These are phyloP conservation scores for Penicillium sp. DNA, from an alignment of 2,329 filamentous ascomycete genomes.

Conservation along the genomic window DNA sequence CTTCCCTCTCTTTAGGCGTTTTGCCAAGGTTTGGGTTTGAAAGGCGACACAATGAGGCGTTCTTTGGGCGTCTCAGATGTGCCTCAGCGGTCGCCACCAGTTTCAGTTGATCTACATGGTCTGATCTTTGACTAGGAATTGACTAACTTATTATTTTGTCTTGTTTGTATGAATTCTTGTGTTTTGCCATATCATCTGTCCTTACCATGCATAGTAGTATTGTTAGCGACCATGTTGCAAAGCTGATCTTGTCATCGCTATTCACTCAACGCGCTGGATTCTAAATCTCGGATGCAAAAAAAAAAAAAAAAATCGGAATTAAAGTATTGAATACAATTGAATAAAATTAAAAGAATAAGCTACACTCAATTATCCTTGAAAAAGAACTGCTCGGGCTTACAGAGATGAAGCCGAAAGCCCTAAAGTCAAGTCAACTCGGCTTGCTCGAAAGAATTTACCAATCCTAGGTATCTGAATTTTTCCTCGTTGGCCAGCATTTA, in stretches of 20 bases:
- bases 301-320: no score
- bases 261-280: background rate
- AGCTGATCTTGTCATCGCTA: background rate
- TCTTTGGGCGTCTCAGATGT: slow-evolving; percentile 4
- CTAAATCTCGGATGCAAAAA: background rate
- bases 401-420: no score
- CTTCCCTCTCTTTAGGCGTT: background rate
- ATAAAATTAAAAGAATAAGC: no score
- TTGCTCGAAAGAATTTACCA: no score
- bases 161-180: background rate
- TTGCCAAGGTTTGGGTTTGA: slow-evolving; percentile 1
- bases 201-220: background rate
- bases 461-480: no score
- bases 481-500: no score
- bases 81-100: background rate
- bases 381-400: no score
- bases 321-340: no score
- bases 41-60: slow-evolving; percentile 7
- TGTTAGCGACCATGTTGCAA: background rate
- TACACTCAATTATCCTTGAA: no score
- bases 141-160: background rate
- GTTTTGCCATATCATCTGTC: no score
- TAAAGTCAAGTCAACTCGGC: no score
- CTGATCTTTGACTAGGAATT: background rate
- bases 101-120: background rate